A percentile compares a stretch with the other conserved stretches of the same genome.
Conservation (phyloP, 257 asterid genomes). For the Ilex aquifolium region DNA sequence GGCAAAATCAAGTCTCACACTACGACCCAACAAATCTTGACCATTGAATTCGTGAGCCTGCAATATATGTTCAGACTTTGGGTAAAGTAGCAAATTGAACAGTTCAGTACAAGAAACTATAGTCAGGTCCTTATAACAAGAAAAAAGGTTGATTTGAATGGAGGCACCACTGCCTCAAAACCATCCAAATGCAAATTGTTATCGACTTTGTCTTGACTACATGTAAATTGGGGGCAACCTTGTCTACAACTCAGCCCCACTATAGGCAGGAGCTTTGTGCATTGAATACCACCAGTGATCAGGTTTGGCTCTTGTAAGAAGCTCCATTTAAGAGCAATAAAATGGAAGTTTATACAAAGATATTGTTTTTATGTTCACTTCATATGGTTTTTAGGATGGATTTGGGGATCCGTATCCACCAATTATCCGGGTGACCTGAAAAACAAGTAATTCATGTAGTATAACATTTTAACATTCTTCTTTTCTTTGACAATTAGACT, state of each 20-base stretch:
- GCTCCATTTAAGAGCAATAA: not conserved
- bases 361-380: too few relatives aligned
- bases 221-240: too few relatives aligned
- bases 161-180: not conserved
- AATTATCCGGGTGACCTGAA: too few relatives aligned
- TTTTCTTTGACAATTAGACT: too few relatives aligned
- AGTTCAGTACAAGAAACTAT: not conserved
- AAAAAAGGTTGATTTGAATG: not conserved
- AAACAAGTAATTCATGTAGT: too few relatives aligned
- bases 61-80: not conserved
- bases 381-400: too few relatives aligned
- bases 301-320: not conserved
- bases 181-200: not conserved
- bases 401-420: too few relatives aligned
- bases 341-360: not conserved
- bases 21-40: conserved; percentile 56
- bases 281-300: too few relatives aligned
- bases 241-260: too few relatives aligned
- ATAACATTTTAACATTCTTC: too few relatives aligned
- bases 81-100: not conserved
- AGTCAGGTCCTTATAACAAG: not conserved
- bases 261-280: too few relatives aligned
- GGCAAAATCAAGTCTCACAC: conserved; percentile 58
- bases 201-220: too few relatives aligned
- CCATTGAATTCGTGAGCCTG: conserved; percentile 82